Evolutionary conservation across 257 asterid species (phyloP).

Genomic region (Solanum pimpinellifolium): DNA sequence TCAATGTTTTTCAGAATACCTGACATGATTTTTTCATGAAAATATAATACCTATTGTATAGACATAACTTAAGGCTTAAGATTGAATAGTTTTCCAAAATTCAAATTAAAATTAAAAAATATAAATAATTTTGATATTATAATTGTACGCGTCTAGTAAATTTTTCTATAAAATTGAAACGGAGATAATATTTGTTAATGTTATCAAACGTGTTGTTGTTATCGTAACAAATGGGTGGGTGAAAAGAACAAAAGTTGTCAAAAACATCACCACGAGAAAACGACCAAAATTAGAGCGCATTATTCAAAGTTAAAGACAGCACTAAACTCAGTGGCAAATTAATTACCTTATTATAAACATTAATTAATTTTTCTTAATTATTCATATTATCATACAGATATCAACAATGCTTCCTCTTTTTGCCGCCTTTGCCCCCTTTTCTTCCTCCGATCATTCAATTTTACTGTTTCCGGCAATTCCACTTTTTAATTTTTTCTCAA

Average conservation of each 20-base stretch:
- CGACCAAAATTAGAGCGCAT: not conserved
- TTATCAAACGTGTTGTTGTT: not conserved
- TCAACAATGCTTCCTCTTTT: not conserved
- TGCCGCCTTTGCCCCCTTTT: not conserved
- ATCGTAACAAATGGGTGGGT: not conserved
- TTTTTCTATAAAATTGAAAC: too few relatives aligned
- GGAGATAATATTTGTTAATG: not conserved
- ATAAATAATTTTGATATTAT: fast-evolving
- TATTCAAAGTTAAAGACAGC: not conserved
- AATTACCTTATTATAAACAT: not conserved
- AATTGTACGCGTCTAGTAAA: too few relatives aligned
- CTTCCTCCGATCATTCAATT: not conserved
- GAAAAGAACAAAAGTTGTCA: not conserved
- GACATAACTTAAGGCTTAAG: fast-evolving
- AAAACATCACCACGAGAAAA: not conserved
- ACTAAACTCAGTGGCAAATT: not conserved
- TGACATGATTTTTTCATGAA: not conserved
- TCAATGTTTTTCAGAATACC: too few relatives aligned
- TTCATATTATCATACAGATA: not conserved
- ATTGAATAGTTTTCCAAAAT: fast-evolving
- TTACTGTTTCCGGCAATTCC: not conserved
- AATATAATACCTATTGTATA: too few relatives aligned
- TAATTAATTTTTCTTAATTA: not conserved
- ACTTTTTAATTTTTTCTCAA: not conserved
- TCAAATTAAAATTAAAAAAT: too few relatives aligned